Base-by-base conservation (phyloP, 805 yeast genomes). In the Tetrapisispora iriomotensis region DNA sequence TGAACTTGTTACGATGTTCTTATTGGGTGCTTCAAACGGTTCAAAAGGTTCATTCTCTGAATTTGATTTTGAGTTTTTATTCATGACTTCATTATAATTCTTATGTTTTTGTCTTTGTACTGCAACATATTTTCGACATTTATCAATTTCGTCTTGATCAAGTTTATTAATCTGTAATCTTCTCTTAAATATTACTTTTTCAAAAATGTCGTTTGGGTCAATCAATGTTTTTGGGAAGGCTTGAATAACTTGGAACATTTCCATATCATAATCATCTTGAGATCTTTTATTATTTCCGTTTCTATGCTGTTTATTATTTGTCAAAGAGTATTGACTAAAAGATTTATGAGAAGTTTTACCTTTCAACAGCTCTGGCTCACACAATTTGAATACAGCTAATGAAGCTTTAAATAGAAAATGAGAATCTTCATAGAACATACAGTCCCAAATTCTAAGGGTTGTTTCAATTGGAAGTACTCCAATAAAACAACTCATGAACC, bases 401-500 rank as follows among this genome's bases (percentile, higher is more conserved):
- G 95, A 79, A 3, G 84, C 72, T 42, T 94, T 75, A 64, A 87
- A 92, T 14, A 92, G 66, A 9, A 92, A 75, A 52, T 84, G 84
- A 1, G 95, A 80, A 22, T 86, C 96, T 57, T 90, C 97, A 54
- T 82, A 86, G 68, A 94, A 88, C 36, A 90, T 63, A 45, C 94
- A 84, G 61, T 92, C 98, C 97, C 98, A 90, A 0, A 92, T 79
- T 40, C 97, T 66, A 32, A 92, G 65, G 8, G 86, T 81, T 0
- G 94, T 75, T 54, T 92, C 97, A 18, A 86, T 76, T 0, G 98
- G 98, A 20, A 92, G 61, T 1, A 81, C 77, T 0, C 95, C 95
- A 26, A 92, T 86, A 61, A 83, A 92, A n/a, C 85, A 74, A 51
- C 96, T 83, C 97, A 92, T 90, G 56, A 92, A 92, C 98, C 98